These are phyloP conservation scores for Coniochaeta pulveracea DNA, from an alignment of 2,329 filamentous ascomycete genomes.

Conservation along the genomic window DNA sequence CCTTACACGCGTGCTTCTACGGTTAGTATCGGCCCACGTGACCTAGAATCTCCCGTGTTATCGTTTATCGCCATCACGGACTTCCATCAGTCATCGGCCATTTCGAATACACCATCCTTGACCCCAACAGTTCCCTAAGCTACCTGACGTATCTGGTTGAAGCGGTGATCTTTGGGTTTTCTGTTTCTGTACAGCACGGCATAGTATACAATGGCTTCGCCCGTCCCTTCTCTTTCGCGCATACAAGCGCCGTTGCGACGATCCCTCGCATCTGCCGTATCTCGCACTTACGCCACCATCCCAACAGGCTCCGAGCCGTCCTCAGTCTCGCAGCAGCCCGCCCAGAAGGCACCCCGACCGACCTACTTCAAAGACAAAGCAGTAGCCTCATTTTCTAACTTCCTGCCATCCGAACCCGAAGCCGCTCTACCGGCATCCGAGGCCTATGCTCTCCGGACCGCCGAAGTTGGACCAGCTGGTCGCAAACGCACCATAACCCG, in stretches of 20 bases:
- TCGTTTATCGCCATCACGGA: no score
- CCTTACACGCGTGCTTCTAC: no score
- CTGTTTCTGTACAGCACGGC: slow-evolving; percentile 6
- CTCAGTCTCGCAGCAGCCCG: slow-evolving; percentile 8
- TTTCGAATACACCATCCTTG: no score
- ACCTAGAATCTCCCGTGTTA: background rate
- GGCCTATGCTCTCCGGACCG: slow-evolving; percentile 49
- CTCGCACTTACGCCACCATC: slow-evolving; percentile 35
- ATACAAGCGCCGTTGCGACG: slow-evolving; percentile 29
- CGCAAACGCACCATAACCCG: slow-evolving; percentile 57
- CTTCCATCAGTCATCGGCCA: no score
- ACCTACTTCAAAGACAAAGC: slow-evolving; percentile 50
- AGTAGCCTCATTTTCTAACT: slow-evolving; percentile 47
- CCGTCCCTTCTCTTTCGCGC: slow-evolving; percentile 28
- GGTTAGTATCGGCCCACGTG: slow-evolving; percentile 3
- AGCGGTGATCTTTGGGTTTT: slow-evolving; percentile 1
- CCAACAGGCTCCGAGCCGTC: slow-evolving; percentile 13
- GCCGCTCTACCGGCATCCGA: slow-evolving; percentile 37
- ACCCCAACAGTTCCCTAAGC: background rate
- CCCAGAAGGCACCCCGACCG: slow-evolving; percentile 20
- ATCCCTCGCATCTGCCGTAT: slow-evolving; percentile 20
- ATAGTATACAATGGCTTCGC: slow-evolving; percentile 22
- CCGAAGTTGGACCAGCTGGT: slow-evolving; percentile 51
- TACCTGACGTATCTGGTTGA: no score
- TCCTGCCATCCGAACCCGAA: slow-evolving; percentile 31